A percentile compares a stretch with the other conserved stretches of the same genome.
phyloP scores from a whole-genome alignment of 495 filamentous ascomycete genomes.

The Amorphotheca resinae region DNA sequence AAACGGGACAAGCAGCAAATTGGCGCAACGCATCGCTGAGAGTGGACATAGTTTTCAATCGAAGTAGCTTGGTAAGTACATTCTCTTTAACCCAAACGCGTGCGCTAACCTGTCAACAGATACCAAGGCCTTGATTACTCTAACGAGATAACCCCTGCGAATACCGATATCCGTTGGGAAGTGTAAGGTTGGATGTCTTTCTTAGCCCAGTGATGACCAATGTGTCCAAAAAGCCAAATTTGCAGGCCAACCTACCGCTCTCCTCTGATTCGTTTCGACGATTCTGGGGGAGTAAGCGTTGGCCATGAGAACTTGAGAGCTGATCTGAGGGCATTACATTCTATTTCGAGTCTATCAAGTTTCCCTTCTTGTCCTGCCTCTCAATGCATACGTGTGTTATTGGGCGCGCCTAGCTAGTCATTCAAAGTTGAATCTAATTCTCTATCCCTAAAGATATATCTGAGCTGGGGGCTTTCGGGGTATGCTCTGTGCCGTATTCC shows the following conservation, averaged over 20 bases:
- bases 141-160: constrained; percentile 6
- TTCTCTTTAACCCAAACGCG: constrained; percentile 8
- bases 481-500: too few species aligned
- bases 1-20: constrained; percentile 7
- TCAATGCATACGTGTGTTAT: not conserved
- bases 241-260: constrained; percentile 38
- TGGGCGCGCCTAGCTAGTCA: too few species aligned
- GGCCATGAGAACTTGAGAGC: constrained; percentile 48
- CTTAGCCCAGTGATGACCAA: constrained; percentile 42
- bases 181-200: constrained; percentile 1
- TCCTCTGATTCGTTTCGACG: constrained; percentile 7
- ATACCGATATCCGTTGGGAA: constrained; percentile 2
- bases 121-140: constrained; percentile 9
- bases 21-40: constrained; percentile 9
- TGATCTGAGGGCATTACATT: constrained; percentile 42
- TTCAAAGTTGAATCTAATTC: too few species aligned
- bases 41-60: constrained; percentile 46
- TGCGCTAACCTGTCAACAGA: constrained; percentile 12
- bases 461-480: too few species aligned
- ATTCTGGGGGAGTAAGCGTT: constrained; percentile 27
- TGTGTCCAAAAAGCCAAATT: constrained; percentile 51
- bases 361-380: not conserved
- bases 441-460: too few species aligned
- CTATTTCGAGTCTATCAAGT: not conserved
- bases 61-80: constrained; percentile 27